Percentiles rank a stretch among this genome's conserved stretches.
Evolutionary conservation across 768 basidiomycete genomes (phyloP).

Genomic region (Chalciporus sphaerocephalus): DNA sequence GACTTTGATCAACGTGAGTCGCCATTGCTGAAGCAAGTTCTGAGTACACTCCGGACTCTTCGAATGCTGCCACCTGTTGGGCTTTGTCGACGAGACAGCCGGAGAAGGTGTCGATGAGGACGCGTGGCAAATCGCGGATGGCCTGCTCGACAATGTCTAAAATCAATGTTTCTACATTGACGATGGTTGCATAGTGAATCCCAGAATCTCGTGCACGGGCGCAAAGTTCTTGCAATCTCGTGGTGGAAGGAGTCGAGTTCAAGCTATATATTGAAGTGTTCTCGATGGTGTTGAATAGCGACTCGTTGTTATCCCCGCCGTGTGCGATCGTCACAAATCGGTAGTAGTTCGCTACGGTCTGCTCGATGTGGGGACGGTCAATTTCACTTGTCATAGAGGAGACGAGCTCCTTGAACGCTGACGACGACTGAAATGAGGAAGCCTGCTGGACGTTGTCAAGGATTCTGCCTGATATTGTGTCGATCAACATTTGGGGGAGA

Average conservation of each 20-base stretch:
- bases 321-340: constrained; percentile 12
- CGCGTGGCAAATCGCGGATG: constrained; percentile 2
- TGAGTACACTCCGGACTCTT: background rate
- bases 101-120: constrained; percentile 10
- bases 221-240: background rate
- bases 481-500: constrained; percentile 4
- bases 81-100: constrained; percentile 7
- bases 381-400: constrained; percentile 10
- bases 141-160: background rate
- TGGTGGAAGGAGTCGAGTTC: constrained; percentile 1
- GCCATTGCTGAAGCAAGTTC: constrained; percentile 13
- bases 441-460: constrained; percentile 1
- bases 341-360: constrained; percentile 4
- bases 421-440: constrained; percentile 3
- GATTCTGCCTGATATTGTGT: constrained; percentile 9
- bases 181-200: background rate
- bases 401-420: constrained; percentile 7
- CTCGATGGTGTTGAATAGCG: constrained; percentile 4
- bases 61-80: constrained; percentile 2
- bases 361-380: constrained; percentile 3
- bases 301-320: constrained; percentile 9
- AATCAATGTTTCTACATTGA: background rate
- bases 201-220: background rate
- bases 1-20: background rate
- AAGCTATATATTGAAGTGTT: constrained; percentile 6